Conservation (phyloP, 495 filamentous ascomycete genomes). For the Xylaria cubensis region DNA sequence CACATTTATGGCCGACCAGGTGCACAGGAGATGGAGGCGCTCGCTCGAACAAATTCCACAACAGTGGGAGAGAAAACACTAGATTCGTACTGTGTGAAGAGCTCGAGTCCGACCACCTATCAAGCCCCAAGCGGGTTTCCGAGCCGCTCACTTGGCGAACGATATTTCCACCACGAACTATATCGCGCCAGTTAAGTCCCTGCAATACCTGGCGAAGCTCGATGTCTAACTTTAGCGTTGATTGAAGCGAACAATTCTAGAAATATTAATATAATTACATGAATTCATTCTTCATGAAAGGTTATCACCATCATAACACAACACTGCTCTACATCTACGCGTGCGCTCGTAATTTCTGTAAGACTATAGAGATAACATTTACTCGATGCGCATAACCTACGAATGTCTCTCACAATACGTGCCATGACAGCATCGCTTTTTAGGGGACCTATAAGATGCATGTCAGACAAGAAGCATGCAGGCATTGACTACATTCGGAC, state of each 20-base stretch:
- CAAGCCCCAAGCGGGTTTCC: not conserved
- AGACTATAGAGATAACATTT: not conserved
- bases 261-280: not conserved
- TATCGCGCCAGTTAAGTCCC: not conserved
- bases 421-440: not conserved
- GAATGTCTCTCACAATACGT: not conserved
- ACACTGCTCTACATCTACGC: not conserved
- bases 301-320: not conserved
- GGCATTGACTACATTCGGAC: slow-evolving; percentile 1
- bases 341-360: not conserved
- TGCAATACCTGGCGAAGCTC: not conserved
- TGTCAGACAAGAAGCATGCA: not conserved
- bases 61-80: slow-evolving; percentile 32
- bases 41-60: slow-evolving; percentile 39
- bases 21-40: slow-evolving; percentile 32
- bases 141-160: not conserved
- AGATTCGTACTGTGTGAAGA: slow-evolving; percentile 17
- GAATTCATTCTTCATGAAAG: not conserved
- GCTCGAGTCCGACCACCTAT: too few species aligned
- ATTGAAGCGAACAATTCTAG: not conserved
- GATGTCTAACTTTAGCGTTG: not conserved
- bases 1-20: slow-evolving; percentile 28
- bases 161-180: not conserved
- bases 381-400: not conserved
- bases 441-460: slow-evolving; percentile 5